Base-by-base conservation (phyloP, 768 basidiomycete genomes). In the Hygrophorus russula region DNA sequence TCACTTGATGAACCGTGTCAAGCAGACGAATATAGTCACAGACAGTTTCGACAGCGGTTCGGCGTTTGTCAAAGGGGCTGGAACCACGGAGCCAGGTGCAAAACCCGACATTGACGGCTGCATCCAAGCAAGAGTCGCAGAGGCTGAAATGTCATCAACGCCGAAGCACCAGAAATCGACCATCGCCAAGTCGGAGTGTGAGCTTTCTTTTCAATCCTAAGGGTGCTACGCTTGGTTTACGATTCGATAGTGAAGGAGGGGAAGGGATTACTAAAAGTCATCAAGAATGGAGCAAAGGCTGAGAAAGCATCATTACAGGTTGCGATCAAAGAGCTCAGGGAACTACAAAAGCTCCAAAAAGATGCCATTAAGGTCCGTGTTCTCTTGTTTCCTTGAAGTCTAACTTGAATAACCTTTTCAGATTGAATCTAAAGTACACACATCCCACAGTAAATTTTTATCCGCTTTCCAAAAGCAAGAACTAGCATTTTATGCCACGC, bases 311-410 rank as follows among this genome's bases (percentile, higher is more conserved):
- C 81, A 0, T 59, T 91, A 15, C 59, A 64, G 15, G 63, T 73
- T 4, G 76, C 80, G 3, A 68, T 88, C 51, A 70, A 68, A 42
- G 80, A 82, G 48, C 74, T 89, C 15, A 70, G 71, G 2, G 65
- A 76, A 20, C 59, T 88, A n/a, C 82, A 84, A 56, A 68, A 67
- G 56, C 59, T 82, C n/a, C 86, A 88, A 53, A 78, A 76, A 55
- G 61, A 63, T 2, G 77, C 82, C 1, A 67, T 81, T 43, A 78
- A 77, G 61, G 76, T 76, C 17, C 12, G 61, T n/a, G n/a, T 24
- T 24, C 24, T 24, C 4, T 24, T 24, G 7, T 24, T 12, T 31
- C 31, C n/a, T 4, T 11, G 10, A 32, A 14, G 27, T 15, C 15
- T 29, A 41, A 0, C 5, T 19, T 43, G 5, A 12, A 15, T 33